Base-by-base conservation (phyloP, 768 basidiomycete genomes). In the Lyophyllum shimeji region DNA sequence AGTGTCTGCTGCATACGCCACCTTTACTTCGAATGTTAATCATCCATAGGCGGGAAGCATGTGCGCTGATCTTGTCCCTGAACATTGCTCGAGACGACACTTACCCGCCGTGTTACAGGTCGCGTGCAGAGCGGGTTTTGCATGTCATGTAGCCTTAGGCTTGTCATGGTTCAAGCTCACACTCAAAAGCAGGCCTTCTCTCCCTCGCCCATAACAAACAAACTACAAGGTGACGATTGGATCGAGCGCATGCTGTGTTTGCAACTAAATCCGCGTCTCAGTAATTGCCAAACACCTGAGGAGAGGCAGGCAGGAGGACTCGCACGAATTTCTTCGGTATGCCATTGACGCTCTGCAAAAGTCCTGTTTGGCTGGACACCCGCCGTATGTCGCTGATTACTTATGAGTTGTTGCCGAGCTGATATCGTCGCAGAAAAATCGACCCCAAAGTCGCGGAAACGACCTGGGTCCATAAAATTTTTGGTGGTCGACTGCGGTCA, bases 251-350 rank as follows among this genome's bases (percentile, higher is more conserved):
- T 49, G 37, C 40, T 5, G 52, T 33, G 24, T n/a, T n/a, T 50
- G 18, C 42, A 12, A 18, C 63, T 55, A 12, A 57, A 21, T 9
- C 43, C 53, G 23, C 47, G 9, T 57, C 6, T 15, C 42, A 98
- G 94, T 78, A 7, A 95, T 98, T 56, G 95, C 95, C 15, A 95
- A 94, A 69, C 87, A 92, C 64, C 86, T 98, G 84, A 84, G 87
- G 40, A 82, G 75, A 71, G 94, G 93, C n/a, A 77, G 93, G 62
- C 97, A 99, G 69, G 97, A 99, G 67, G 97, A 99, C 69, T 87
- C 97, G 8, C 97, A 99, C 67, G 97, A 99, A 71, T 98, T 98
- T 67, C 84, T 99, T 47, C 87, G 97, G 29, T 97, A 95, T 70
- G 86, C 88, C 18, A 86, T 98, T 27, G 97, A 99, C 65, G 89